These are phyloP conservation scores for Trichoderma sp. DNA, from an alignment of 2,329 filamentous ascomycete species.

Conservation along the genomic window DNA sequence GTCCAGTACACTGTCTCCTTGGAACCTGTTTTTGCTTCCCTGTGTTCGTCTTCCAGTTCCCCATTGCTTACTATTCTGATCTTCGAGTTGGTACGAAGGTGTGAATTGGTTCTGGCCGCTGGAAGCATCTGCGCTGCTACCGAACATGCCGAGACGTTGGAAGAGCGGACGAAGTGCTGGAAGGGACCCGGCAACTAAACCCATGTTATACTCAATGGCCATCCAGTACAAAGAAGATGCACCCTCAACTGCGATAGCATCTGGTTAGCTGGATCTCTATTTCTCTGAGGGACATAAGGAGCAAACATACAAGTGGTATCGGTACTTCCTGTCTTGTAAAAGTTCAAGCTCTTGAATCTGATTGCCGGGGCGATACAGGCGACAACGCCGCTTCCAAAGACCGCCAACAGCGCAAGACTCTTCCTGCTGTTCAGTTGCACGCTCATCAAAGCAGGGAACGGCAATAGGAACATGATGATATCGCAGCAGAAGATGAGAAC, in stretches of 20 bases:
- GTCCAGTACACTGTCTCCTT: not conserved
- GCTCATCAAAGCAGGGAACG: constrained; percentile 1
- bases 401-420: not conserved
- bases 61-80: not conserved
- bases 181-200: not conserved
- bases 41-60: not conserved
- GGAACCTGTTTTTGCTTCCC: not conserved
- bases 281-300: no score
- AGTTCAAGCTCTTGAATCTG: constrained; percentile 1
- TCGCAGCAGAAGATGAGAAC: constrained; percentile 5
- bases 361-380: not conserved
- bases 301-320: not conserved
- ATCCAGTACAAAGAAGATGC: constrained; percentile 7
- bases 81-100: not conserved
- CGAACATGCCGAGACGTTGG: not conserved
- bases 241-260: not conserved
- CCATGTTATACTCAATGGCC: constrained; percentile 10
- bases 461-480: not conserved
- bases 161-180: not conserved
- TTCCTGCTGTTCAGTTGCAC: not conserved
- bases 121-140: not conserved
- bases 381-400: constrained; percentile 2
- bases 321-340: not conserved
- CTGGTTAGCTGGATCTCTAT: not conserved
- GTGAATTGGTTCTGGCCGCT: not conserved